phyloP scores from a whole-genome alignment of 164 flowering plant species.

The Stephania cephalantha region DNA sequence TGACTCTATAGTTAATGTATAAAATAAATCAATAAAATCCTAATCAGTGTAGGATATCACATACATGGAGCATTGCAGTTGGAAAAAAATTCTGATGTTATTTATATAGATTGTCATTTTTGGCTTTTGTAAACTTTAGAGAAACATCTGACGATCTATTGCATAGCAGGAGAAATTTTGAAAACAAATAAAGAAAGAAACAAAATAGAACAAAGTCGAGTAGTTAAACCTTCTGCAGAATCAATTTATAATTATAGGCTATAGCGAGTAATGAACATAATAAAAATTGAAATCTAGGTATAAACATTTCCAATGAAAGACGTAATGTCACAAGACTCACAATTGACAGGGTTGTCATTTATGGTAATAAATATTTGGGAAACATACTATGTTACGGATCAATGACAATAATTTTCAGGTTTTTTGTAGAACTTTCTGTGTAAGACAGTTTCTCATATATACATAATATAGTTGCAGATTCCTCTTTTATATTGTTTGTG shows the following conservation, averaged over 20 bases:
- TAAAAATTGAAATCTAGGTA: background rate
- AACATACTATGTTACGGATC: background rate
- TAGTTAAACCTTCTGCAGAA: background rate
- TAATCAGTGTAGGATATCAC: too few species aligned
- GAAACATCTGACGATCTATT: background rate
- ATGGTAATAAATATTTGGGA: background rate
- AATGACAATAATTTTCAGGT: background rate
- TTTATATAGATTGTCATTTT: too few species aligned
- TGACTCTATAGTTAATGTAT: too few species aligned
- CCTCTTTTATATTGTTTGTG: background rate
- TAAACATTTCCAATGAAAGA: constrained; percentile 39
- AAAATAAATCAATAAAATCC: too few species aligned
- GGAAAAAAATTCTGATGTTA: too few species aligned
- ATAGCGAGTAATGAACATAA: too few species aligned
- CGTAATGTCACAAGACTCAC: constrained; percentile 25
- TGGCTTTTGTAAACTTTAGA: background rate
- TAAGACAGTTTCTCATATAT: background rate
- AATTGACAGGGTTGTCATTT: too few species aligned
- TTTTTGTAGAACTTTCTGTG: background rate
- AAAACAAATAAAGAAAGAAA: background rate
- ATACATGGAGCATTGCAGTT: too few species aligned
- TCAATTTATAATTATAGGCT: background rate
- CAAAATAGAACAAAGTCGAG: background rate
- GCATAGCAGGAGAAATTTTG: background rate
- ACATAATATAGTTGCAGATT: background rate